Conservation (phyloP, 305 asterid genomes). For the Fraxinus platypoda region DNA sequence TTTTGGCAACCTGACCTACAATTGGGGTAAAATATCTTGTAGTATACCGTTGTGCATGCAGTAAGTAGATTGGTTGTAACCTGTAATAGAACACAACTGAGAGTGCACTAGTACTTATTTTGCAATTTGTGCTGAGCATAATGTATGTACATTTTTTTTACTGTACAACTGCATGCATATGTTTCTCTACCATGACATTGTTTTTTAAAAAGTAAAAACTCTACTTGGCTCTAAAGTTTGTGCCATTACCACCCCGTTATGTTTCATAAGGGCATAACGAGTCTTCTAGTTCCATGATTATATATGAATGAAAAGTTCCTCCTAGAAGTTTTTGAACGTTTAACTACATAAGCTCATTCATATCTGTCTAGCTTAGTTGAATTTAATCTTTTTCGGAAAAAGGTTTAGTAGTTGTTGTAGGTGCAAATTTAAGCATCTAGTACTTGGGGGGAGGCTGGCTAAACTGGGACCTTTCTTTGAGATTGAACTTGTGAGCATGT, state of each 20-base stretch:
- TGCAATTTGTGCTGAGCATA: background rate
- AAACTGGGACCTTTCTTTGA: background rate
- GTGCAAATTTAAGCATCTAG: constrained; percentile 12
- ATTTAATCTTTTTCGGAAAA: background rate
- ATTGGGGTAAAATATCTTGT: background rate
- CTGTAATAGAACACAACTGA: background rate
- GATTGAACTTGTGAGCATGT: background rate
- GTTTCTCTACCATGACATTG: background rate
- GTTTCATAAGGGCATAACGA: background rate
- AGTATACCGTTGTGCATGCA: background rate
- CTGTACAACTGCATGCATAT: background rate
- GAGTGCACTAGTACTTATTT: background rate
- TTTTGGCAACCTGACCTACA: background rate
- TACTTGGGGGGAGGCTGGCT: background rate
- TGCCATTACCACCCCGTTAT: background rate
- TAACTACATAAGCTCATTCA: constrained; percentile 1
- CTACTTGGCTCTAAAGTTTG: background rate
- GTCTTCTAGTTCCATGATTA: background rate
- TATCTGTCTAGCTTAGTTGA: constrained; percentile 2
- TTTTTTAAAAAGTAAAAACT: background rate
- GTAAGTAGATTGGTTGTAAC: background rate
- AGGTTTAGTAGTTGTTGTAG: constrained; percentile 3
- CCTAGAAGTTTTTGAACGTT: background rate
- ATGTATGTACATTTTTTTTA: background rate
- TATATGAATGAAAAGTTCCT: background rate